Evolutionary conservation across 179 eudicot species (phyloP), one percentile per base, ranked within the genome.

Genomic region (Silene vulgaris): DNA sequence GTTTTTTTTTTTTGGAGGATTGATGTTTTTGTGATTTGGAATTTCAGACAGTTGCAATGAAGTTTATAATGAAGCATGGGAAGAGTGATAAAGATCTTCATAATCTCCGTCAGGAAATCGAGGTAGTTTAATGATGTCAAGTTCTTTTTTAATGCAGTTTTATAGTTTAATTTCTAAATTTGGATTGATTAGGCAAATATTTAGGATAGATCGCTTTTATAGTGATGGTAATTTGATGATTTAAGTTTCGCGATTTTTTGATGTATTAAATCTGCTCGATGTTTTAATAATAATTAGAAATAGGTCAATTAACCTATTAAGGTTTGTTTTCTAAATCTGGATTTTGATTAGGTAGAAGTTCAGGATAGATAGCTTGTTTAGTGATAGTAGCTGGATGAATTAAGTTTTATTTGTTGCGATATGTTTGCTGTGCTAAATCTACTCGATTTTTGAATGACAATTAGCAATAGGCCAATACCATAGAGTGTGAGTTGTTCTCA

Each of bases 41-140:
- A 6, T 75, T 79, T 40, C 82, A 96, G 99, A 96, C 98, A 28
- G 99, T 96, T 77, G 99, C 99, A 12, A 90, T 96, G 97, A 96
- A 96, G 76, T 93, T 96, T 69, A 96, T 96, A 60, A 85, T 92
- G 64, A 96, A 96, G 78, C 98, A 96, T 35, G 99, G 97, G 21
- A 96, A 96, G 81, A 96, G 90, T 71, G 98, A 93, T 35, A 91
- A 96, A 77, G 99, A 96, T 77, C 90, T 96, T 74, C 96, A 89
- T 19, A 91, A 93, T 77, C 89, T 96, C 20, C 81, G 98, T 52
- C 98, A 96, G 82, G 99, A 96, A 77, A 96, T 96, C 67, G 99
- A 96, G 99, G 99, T 96, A 56, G 12, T 73, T 64, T 16, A 65
- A 2, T 0, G 29, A 57, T 45, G 59, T 16, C 2, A 5, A 64